phyloP scores from a whole-genome alignment of 2,329 filamentous ascomycete genomes.

The Trichoderma sp. region DNA sequence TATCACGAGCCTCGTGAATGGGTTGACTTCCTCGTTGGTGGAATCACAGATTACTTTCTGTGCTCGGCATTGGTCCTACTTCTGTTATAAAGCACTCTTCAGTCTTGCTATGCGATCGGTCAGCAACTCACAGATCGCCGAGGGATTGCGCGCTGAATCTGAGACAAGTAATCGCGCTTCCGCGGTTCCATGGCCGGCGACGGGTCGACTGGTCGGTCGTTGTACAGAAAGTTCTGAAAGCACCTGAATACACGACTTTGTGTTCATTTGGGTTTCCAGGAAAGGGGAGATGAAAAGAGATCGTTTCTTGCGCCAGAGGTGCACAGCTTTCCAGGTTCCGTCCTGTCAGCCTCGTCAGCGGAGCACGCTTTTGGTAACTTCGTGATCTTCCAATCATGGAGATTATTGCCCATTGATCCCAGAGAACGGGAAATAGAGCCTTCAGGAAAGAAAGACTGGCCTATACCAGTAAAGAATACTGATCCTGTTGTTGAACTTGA shows the following conservation, averaged over 20 bases:
- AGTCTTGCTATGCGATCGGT: neutral
- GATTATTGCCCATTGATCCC: neutral
- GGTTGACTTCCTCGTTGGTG: neutral
- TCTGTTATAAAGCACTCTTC: neutral
- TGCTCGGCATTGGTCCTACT: conserved; percentile 2
- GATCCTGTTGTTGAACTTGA: conserved; percentile 7
- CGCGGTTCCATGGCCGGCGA: neutral
- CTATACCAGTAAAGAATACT: conserved; percentile 1
- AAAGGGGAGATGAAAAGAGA: neutral
- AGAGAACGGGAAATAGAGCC: neutral
- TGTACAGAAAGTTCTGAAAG: no score
- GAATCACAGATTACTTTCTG: neutral
- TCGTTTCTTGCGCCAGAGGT: neutral
- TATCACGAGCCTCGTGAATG: neutral
- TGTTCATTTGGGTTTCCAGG: no score
- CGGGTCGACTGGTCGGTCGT: no score
- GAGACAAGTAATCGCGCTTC: neutral
- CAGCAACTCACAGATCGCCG: neutral
- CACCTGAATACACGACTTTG: no score
- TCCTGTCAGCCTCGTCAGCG: neutral
- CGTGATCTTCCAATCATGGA: neutral
- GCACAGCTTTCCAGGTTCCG: neutral
- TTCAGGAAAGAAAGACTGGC: conserved; percentile 9
- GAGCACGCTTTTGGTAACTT: neutral
- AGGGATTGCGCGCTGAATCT: neutral